phyloP scores from a whole-genome alignment of 257 asterid genomes.

The Solanum tacnaense region DNA sequence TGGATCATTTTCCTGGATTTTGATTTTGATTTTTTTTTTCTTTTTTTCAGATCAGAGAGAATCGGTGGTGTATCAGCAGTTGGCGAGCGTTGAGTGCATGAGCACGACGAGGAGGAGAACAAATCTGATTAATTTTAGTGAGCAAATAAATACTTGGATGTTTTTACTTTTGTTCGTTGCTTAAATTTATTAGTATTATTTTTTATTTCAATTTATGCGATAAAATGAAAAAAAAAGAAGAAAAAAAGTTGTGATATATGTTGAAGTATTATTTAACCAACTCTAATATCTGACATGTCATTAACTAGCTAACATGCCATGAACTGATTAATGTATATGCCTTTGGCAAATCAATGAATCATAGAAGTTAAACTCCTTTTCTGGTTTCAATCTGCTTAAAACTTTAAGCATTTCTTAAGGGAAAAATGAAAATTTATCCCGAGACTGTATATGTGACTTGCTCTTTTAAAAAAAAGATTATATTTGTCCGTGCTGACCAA shows the following conservation, averaged over 20 bases:
- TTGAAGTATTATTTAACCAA: too few species aligned
- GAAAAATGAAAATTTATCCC: background rate
- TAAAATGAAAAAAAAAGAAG: too few species aligned
- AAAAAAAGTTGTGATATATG: too few species aligned
- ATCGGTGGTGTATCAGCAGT: background rate
- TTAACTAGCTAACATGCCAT: background rate
- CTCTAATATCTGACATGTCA: background rate
- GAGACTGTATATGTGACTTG: background rate
- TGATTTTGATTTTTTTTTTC: background rate
- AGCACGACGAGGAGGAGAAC: background rate
- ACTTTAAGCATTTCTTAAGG: background rate
- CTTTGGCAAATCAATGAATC: background rate
- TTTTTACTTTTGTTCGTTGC: background rate
- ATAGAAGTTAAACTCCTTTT: background rate
- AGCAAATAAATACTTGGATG: background rate
- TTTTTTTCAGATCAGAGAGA: background rate
- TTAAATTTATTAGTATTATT: background rate
- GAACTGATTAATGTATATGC: background rate
- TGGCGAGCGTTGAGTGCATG: background rate
- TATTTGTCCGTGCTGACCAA: too few species aligned
- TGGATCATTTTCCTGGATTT: slow-evolving; percentile 35
- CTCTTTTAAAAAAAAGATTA: too few species aligned
- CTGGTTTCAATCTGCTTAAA: background rate
- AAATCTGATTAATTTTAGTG: background rate
- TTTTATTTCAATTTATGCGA: background rate